These are phyloP conservation scores for Trichophyton rubrum DNA, from an alignment of 2,329 filamentous ascomycete genomes.

Conservation along the genomic window DNA sequence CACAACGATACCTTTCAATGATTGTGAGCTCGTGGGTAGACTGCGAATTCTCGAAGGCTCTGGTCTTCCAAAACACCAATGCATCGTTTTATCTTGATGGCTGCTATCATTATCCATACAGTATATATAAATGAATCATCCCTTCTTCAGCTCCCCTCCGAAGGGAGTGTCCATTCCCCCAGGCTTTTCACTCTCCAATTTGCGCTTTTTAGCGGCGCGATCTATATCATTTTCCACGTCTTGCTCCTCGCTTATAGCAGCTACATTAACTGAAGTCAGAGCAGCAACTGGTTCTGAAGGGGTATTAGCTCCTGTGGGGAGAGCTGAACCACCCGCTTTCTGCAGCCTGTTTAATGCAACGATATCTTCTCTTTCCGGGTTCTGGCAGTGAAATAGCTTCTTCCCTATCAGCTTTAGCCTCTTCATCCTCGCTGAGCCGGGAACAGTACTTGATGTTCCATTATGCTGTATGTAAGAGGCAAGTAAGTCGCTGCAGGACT, in stretches of 20 bases:
- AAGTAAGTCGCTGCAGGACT: conserved; percentile 29
- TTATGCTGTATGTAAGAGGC: conserved; percentile 23
- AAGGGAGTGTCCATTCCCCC: neutral
- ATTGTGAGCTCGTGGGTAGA: no score
- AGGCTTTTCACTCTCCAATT: conserved; percentile 20
- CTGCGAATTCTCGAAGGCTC: no score
- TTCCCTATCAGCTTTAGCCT: conserved; percentile 36
- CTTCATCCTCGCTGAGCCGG: conserved; percentile 26
- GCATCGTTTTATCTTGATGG: neutral
- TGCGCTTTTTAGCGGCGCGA: conserved; percentile 30
- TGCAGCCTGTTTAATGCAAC: conserved; percentile 25
- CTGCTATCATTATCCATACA: neutral
- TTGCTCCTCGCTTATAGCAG: conserved; percentile 20
- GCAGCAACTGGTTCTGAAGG: neutral
- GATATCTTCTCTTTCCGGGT: conserved; percentile 36
- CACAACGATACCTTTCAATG: neutral
- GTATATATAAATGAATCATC: neutral
- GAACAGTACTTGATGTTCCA: conserved; percentile 12
- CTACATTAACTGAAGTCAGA: conserved; percentile 5
- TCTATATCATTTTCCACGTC: conserved; percentile 18
- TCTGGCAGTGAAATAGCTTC: conserved; percentile 38
- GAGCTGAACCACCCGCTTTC: conserved; percentile 22
- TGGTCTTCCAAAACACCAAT: neutral
- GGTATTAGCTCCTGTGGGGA: neutral
- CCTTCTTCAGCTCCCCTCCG: neutral